These are phyloP conservation scores for Candida mattraensis DNA, from an alignment of 805 yeast species.

Conservation along the genomic window DNA sequence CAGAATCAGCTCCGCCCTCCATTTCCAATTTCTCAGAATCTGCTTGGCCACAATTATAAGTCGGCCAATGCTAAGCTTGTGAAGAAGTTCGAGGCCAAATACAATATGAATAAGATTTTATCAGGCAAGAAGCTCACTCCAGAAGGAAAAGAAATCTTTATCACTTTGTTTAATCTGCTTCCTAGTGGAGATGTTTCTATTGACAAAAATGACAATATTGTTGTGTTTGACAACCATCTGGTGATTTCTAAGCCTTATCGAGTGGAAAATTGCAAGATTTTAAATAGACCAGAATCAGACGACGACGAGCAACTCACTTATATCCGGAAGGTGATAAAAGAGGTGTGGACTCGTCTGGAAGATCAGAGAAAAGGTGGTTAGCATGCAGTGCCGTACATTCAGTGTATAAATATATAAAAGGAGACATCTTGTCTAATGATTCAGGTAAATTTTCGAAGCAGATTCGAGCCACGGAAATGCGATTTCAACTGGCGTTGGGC, in stretches of 20 bases:
- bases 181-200: conserved; percentile 36
- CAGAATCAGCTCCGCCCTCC: conserved; percentile 21
- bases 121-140: conserved; percentile 23
- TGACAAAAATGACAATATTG: conserved; percentile 35
- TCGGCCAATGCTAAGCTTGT: conserved; percentile 18
- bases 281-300: conserved; percentile 22
- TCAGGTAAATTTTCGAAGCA: conserved; percentile 3
- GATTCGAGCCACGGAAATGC: conserved; percentile 2
- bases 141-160: conserved; percentile 31
- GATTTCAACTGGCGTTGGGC: conserved; percentile 4
- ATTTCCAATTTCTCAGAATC: conserved; percentile 16
- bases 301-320: conserved; percentile 31
- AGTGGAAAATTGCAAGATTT: conserved; percentile 31
- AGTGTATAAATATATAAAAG: conserved; percentile 1
- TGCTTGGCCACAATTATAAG: conserved; percentile 20
- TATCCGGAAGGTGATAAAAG: conserved; percentile 49
- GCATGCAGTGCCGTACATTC: conserved; percentile 2
- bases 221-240: conserved; percentile 38
- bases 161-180: conserved; percentile 26
- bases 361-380: conserved; percentile 54
- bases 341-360: conserved; percentile 46
- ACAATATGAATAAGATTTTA: conserved; percentile 23
- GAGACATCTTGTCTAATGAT: not conserved
- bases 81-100: conserved; percentile 24
- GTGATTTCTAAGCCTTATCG: conserved; percentile 40